A percentile compares a stretch with the other conserved stretches of the same genome.
These are phyloP conservation scores for Chlorociboria aeruginascens DNA, from an alignment of 495 filamentous ascomycete species.

Conservation along the genomic window DNA sequence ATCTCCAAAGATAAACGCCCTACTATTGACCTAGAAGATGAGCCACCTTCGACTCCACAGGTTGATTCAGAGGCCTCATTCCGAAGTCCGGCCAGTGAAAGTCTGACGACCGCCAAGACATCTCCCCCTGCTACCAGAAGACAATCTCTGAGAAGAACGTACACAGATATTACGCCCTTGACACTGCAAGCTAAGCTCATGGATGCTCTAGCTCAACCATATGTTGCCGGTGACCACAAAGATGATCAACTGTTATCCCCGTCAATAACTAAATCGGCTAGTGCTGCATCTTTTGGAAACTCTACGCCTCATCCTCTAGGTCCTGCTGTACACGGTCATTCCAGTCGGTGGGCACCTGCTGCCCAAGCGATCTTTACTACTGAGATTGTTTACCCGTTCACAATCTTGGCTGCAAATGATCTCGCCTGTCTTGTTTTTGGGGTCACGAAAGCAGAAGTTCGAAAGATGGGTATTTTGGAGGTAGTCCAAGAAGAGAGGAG, in stretches of 20 bases:
- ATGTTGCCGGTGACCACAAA: slow-evolving; percentile 39
- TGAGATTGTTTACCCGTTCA: slow-evolving; percentile 78
- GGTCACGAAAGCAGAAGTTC: slow-evolving; percentile 84
- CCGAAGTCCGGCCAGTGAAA: slow-evolving; percentile 43
- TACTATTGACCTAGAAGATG: neutral
- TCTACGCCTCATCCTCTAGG: slow-evolving; percentile 24
- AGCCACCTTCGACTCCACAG: neutral
- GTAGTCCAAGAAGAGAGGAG: slow-evolving; percentile 81
- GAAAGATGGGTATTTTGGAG: slow-evolving; percentile 89
- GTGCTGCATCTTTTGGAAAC: slow-evolving; percentile 16
- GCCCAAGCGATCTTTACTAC: slow-evolving; percentile 96
- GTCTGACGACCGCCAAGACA: slow-evolving; percentile 37
- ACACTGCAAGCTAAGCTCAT: slow-evolving; percentile 73
- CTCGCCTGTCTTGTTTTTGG: slow-evolving; percentile 93
- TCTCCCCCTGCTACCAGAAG: slow-evolving; percentile 43
- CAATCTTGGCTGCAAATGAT: slow-evolving; percentile 93
- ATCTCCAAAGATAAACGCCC: neutral
- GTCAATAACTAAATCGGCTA: slow-evolving; percentile 30
- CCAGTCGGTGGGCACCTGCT: slow-evolving; percentile 79
- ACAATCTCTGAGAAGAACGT: slow-evolving; percentile 72
- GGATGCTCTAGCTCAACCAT: slow-evolving; percentile 82
- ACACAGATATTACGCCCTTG: slow-evolving; percentile 64
- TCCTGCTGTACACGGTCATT: slow-evolving; percentile 61
- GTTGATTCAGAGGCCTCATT: slow-evolving; percentile 34
- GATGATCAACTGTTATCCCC: slow-evolving; percentile 32